Evolutionary conservation across 2,329 filamentous ascomycete species (phyloP), one percentile per base, ranked within the genome.

Genomic region (Diaporthe sp.): DNA sequence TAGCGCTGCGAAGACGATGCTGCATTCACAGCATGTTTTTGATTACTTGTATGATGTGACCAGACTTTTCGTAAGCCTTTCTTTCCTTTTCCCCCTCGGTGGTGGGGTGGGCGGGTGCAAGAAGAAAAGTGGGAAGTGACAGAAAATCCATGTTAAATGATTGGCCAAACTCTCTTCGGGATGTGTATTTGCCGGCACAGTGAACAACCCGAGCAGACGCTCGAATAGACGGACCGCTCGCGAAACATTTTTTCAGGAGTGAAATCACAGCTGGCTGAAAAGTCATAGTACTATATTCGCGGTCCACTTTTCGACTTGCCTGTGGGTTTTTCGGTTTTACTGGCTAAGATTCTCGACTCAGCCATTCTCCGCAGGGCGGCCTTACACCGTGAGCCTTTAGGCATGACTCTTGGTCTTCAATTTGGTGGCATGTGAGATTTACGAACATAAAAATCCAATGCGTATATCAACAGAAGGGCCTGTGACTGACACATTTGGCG

Each of bases 111-210:
- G 60, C 28, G 47, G 8, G 15, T 31, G 31, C 28, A 17, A 10
- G 15, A 31, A 13, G 47, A 68, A 68, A 68, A 68, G 65, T 53
- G 65, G 65, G 31, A 68, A 68, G 65, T 28, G 65, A 39, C 47
- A 2, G n/a, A 25, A 51, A 53, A 53, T 53, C 34, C 47, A 68
- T 68, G 65, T 68, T 39, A 68, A 20, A 39, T 53, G 47, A 68
- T 68, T 68, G 65, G 65, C n/a, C 34, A 17, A 25, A 25, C 47
- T 42, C 20, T 60, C 34, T 37, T 22, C 12, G 9, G 47, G 15
- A 39, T 28, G 13, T 12, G 20, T 31, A 13, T 4, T 17, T 20
- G 10, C 17, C 25, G 20, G 13, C 61, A 37, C 44, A 12, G 17
- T 13, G 51, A 12, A 51, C 63, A 25, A n/a, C 31, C 28, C 55